A percentile compares a stretch with the other conserved stretches of the same genome.
These are phyloP conservation scores for Apiotrichum laibachii DNA, from an alignment of 1,284 basidiomycete species.

Conservation along the genomic window DNA sequence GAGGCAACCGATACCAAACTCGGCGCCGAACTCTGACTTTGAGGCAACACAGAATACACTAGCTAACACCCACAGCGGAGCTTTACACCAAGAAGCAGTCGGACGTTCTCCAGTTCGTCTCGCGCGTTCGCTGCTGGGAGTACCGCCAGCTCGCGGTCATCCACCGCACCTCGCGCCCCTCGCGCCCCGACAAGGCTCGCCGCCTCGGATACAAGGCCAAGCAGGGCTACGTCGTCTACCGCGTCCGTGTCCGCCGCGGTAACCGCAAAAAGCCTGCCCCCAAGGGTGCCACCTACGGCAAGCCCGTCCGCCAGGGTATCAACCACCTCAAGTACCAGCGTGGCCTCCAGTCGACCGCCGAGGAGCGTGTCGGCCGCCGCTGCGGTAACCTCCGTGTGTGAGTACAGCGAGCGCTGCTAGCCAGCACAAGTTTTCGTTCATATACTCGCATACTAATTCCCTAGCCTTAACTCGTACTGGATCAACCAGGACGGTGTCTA, in stretches of 20 bases:
- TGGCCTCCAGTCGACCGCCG: constrained; percentile 86
- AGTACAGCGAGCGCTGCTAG: constrained; percentile 19
- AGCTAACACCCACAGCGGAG: constrained; percentile 22
- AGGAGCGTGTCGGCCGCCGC: constrained; percentile 95
- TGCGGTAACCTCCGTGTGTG: constrained; percentile 91
- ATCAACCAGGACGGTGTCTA: constrained; percentile 99
- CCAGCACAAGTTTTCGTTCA: background rate
- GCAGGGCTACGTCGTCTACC: constrained; percentile 99
- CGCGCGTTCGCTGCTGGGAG: constrained; percentile 99
- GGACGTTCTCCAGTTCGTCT: constrained; percentile 96
- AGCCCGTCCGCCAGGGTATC: constrained; percentile 99
- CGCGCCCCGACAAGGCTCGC: constrained; percentile 98
- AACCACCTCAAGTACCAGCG: constrained; percentile 99
- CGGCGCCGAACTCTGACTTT: no score
- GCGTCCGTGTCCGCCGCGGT: constrained; percentile 93
- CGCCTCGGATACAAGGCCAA: constrained; percentile 99
- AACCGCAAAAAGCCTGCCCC: constrained; percentile 99
- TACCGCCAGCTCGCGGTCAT: constrained; percentile 98
- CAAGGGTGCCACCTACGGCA: constrained; percentile 95
- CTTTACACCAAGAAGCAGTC: constrained; percentile 57
- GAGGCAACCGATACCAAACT: no score
- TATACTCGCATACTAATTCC: constrained; percentile 2
- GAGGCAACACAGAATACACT: no score
- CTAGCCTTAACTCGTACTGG: constrained; percentile 91
- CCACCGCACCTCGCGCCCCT: constrained; percentile 95